Evolutionary conservation across 139 green algal species (phyloP).

Genomic region (Tetraselmis striata): DNA sequence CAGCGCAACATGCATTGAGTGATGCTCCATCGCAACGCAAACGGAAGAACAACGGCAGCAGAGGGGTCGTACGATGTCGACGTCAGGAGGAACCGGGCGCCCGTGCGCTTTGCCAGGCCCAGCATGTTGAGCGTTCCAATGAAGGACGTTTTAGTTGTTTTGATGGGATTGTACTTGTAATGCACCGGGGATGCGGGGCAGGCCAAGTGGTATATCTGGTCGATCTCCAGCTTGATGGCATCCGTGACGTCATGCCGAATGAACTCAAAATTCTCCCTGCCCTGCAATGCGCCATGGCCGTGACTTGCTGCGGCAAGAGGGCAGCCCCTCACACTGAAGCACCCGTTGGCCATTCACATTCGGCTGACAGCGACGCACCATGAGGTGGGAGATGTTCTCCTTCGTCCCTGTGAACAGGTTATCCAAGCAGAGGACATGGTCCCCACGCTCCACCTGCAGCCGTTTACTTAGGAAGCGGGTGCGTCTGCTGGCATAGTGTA

Average conservation of each 20-base stretch:
- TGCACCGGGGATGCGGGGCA: slow-evolving; percentile 98
- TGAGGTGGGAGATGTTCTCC: slow-evolving; percentile 88
- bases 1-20: no score
- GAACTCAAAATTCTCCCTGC: slow-evolving; percentile 91
- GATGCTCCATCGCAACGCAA: no score
- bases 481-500: no score
- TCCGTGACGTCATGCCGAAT: slow-evolving; percentile 97
- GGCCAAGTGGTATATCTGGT: slow-evolving; percentile 97
- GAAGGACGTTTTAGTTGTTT: slow-evolving; percentile 97
- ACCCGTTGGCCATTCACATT: slow-evolving; percentile 21
- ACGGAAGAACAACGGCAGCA: no score
- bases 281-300: not conserved
- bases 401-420: slow-evolving; percentile 99
- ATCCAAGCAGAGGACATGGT: slow-evolving; percentile 96
- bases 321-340: not conserved
- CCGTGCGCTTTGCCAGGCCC: slow-evolving; percentile 88
- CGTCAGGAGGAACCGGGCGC: slow-evolving; percentile 86
- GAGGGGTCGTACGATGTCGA: slow-evolving; percentile 57
- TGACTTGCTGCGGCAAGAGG: not conserved
- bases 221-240: slow-evolving; percentile 91
- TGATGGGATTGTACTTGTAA: slow-evolving; percentile 99
- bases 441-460: slow-evolving; percentile 60
- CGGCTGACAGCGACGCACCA: slow-evolving; percentile 36
- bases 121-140: slow-evolving; percentile 99
- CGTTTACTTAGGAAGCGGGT: no score